These are phyloP conservation scores for Alternaria gansuensis DNA, from an alignment of 2,329 filamentous ascomycete genomes.

Conservation along the genomic window DNA sequence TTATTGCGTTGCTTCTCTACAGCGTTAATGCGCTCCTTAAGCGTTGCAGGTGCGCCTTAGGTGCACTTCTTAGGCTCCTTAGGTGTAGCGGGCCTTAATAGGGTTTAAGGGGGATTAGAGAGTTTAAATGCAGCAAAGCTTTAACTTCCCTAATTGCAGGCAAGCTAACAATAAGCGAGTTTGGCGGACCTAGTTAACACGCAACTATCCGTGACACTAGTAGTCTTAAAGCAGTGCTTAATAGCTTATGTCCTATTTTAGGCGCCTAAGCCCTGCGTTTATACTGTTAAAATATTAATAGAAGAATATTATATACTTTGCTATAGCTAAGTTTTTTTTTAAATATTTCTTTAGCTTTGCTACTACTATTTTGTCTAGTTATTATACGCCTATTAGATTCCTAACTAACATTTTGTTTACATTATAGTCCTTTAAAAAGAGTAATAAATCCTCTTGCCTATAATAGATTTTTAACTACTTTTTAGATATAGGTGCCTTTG, in stretches of 20 bases:
- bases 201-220: no score
- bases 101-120: no score
- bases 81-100: no score
- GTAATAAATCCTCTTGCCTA: conserved; percentile 15
- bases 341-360: conserved; percentile 8
- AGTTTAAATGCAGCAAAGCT: no score
- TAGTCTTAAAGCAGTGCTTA: conserved; percentile 15
- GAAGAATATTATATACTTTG: neutral
- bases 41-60: no score
- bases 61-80: no score
- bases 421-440: conserved; percentile 13
- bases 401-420: conserved; percentile 1
- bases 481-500: conserved; percentile 6
- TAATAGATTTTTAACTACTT: conserved; percentile 10
- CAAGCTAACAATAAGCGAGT: no score
- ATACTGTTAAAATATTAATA: conserved; percentile 2
- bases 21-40: no score
- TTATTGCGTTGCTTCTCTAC: no score
- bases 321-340: conserved; percentile 5
- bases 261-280: neutral
- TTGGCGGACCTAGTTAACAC: no score
- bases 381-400: conserved; percentile 2
- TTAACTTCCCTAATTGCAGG: no score
- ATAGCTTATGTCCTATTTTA: conserved; percentile 4
- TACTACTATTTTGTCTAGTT: conserved; percentile 8